These are phyloP conservation scores for Ceriops decandra DNA, from an alignment of 345 rosid species.

Conservation along the genomic window DNA sequence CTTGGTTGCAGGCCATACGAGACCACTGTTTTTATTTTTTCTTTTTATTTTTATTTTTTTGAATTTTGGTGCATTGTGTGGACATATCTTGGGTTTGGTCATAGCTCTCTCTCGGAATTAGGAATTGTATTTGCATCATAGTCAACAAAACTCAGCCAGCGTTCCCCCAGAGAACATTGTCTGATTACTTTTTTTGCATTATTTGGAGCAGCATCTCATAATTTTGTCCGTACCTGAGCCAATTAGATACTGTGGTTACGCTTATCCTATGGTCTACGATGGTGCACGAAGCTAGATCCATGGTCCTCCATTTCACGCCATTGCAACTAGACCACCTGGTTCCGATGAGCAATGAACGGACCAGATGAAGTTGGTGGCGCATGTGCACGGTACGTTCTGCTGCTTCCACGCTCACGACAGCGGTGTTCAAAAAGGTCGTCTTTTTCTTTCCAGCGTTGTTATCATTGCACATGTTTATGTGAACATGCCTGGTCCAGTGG, in stretches of 20 bases:
- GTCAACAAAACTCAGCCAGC: conserved; percentile 14
- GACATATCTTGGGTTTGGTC: too few species aligned
- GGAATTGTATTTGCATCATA: not conserved
- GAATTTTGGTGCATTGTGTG: too few species aligned
- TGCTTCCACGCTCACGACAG: not conserved
- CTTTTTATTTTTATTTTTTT: too few species aligned
- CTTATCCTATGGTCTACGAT: not conserved
- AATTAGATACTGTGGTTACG: not conserved
- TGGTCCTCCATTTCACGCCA: too few species aligned
- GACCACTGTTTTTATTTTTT: too few species aligned
- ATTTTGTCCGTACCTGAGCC: not conserved
- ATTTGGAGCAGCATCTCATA: not conserved
- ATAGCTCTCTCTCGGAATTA: not conserved
- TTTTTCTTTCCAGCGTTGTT: conserved; percentile 21
- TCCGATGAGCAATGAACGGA: too few species aligned
- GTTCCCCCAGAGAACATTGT: not conserved
- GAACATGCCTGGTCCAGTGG: conserved; percentile 10
- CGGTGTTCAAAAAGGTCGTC: conserved; percentile 24
- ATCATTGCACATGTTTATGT: conserved; percentile 35
- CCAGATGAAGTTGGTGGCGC: too few species aligned
- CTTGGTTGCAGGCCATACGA: too few species aligned
- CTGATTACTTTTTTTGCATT: conserved; percentile 12
- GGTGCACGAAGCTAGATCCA: not conserved
- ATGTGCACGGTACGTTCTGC: too few species aligned
- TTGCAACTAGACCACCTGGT: too few species aligned